Evolutionary conservation across 148 eudicot genomes (phyloP).

Genomic region (Dysphania ambrosioides): DNA sequence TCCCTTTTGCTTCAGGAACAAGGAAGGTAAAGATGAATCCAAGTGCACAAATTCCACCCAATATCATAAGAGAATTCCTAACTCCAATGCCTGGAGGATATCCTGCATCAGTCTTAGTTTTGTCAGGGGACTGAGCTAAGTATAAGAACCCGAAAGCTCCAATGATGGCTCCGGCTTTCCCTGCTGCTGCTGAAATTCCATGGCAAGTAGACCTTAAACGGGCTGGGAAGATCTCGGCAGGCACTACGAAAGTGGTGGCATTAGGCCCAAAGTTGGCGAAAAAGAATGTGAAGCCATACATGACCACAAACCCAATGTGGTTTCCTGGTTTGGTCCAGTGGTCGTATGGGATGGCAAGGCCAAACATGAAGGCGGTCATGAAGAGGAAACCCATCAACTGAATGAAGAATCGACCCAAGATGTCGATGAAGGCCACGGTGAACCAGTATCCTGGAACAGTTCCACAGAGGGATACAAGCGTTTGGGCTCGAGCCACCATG

Average conservation of each 20-base stretch:
- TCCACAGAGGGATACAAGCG: constrained; percentile 71
- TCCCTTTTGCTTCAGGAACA: constrained; percentile 81
- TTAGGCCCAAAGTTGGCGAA: constrained; percentile 89
- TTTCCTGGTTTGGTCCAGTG: constrained; percentile 59
- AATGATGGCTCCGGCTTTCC: constrained; percentile 77
- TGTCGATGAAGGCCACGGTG: constrained; percentile 62
- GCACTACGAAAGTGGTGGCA: constrained; percentile 79
- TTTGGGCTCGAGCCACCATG: constrained; percentile 70
- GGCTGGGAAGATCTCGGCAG: constrained; percentile 88
- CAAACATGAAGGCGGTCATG: constrained; percentile 84
- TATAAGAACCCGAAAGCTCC: constrained; percentile 84
- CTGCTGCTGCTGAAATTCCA: constrained; percentile 81
- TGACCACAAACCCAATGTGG: constrained; percentile 60
- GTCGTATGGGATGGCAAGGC: constrained; percentile 63
- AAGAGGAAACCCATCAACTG: constrained; percentile 74
- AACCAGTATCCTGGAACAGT: constrained; percentile 93
- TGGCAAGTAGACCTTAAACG: constrained; percentile 85
- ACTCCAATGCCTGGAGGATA: constrained; percentile 75
- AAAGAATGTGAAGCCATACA: constrained; percentile 76
- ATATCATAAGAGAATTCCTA: constrained; percentile 48
- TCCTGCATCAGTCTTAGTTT: constrained; percentile 47
- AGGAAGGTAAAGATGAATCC: constrained; percentile 62
- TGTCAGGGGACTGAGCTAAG: constrained; percentile 46
- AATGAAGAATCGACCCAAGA: constrained; percentile 55
- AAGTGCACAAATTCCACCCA: constrained; percentile 47